Evolutionary conservation across 2,329 filamentous ascomycete species (phyloP).

Genomic region (Fusarium nelsonii): DNA sequence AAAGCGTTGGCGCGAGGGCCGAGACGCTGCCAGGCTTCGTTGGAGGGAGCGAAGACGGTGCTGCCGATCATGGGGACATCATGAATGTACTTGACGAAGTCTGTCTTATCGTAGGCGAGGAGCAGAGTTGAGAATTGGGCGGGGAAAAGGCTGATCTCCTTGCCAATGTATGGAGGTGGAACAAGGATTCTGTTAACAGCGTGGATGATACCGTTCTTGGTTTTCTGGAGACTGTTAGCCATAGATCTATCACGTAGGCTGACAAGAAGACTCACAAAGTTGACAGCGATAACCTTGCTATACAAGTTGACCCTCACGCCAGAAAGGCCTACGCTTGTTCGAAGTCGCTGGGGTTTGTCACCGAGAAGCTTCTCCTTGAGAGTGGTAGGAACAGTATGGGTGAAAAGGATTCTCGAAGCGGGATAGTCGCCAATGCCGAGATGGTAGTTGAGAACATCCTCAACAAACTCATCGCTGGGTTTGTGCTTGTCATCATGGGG

Average conservation of each 20-base stretch:
- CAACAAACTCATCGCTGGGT: constrained; percentile 76
- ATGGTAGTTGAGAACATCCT: constrained; percentile 80
- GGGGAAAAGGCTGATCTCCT: constrained; percentile 73
- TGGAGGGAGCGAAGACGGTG: constrained; percentile 85
- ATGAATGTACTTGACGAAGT: constrained; percentile 72
- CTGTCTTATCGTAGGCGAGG: constrained; percentile 79
- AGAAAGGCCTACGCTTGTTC: constrained; percentile 70
- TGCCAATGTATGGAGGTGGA: constrained; percentile 74
- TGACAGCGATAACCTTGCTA: constrained; percentile 74
- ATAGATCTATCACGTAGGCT: neutral
- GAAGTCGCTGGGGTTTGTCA: constrained; percentile 77
- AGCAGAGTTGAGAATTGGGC: constrained; percentile 82
- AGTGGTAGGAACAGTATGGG: constrained; percentile 80
- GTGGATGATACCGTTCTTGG: constrained; percentile 85
- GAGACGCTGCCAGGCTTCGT: constrained; percentile 82
- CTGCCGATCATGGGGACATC: constrained; percentile 69
- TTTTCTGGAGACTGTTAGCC: constrained; percentile 60
- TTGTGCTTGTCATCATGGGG: constrained; percentile 63
- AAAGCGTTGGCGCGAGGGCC: constrained; percentile 80
- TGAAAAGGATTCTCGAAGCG: constrained; percentile 72
- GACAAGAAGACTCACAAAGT: constrained; percentile 68
- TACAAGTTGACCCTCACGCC: constrained; percentile 83
- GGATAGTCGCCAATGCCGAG: constrained; percentile 76
- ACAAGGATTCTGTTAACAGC: constrained; percentile 80
- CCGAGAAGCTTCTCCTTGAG: constrained; percentile 71